Base-by-base conservation (phyloP, 306 rosid species). In the Gastrolobium villosum region DNA sequence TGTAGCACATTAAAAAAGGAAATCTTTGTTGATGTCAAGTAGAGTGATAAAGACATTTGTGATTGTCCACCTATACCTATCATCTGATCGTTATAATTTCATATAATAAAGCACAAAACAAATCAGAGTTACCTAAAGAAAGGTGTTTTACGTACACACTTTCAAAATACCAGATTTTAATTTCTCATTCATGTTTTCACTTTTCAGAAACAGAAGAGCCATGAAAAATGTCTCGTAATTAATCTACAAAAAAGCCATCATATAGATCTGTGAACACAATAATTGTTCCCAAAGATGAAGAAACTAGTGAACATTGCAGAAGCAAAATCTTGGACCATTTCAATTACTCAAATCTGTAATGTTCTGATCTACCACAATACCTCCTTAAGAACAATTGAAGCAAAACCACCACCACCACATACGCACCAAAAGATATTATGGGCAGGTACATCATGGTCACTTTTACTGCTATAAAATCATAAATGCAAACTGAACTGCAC, bases 21-120 rank as follows among this genome's bases (percentile, higher is more conserved):
- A 66, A 77, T 35, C 48, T 30, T 30, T 62, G 77, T n/a, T 37
- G 44, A 70, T 36, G 69, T 60, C 37, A 60, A 4, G 37, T 43
- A 3, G 39, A 59, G 30, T 8, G 36, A 28, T 35, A 14, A 9
- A 52, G 45, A 60, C 2, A 48, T 35, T 2, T n/a, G 75, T 50
- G 44, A 70, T 36, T 54, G 15, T 79, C 59, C 10, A 46, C 28
- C 70, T 75, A 40, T 35, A 77, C 70, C 46, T 8, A 43, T 46
- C 28, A 50, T 57, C 59, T 41, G 10, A 50, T 48, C 32, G 35
- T 35, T 11, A 35, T n/a, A 50, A 55, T 39, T 56, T 45, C 50
- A 62, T 67, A 60, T 10, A 5, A 36, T 75, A 28, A 31, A 50
- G 67, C n/a, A 52, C 28, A 34, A 37, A 36, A 52, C 46, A 20